Conservation (phyloP, 176 grass and related monocot species). For the Aegilops bicornis region DNA sequence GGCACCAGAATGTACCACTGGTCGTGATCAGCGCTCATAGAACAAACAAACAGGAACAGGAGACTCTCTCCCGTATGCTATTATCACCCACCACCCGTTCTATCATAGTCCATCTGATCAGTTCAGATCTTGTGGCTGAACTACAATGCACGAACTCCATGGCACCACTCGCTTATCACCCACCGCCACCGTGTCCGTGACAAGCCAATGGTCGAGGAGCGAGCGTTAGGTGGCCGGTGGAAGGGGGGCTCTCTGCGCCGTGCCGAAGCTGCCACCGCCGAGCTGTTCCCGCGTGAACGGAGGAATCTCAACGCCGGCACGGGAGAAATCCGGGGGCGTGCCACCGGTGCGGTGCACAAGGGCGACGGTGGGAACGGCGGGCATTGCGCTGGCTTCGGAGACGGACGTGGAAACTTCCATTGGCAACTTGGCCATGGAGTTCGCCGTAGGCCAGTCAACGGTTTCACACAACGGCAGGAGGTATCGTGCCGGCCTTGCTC, state of each 20-base stretch:
- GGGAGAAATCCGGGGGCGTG: not conserved
- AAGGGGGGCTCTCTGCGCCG: too few species aligned
- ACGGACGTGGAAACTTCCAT: not conserved
- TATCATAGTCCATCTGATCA: too few species aligned
- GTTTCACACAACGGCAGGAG: too few species aligned
- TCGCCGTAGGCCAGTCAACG: not conserved
- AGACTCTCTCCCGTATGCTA: too few species aligned
- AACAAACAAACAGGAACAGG: too few species aligned
- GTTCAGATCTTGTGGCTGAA: too few species aligned
- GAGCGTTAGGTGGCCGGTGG: not conserved
- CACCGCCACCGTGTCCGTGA: not conserved
- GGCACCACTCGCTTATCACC: not conserved
- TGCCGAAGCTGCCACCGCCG: not conserved
- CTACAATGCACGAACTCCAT: not conserved
- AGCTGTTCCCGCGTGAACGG: not conserved
- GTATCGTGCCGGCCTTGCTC: too few species aligned
- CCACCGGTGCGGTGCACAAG: not conserved
- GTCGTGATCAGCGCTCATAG: not conserved
- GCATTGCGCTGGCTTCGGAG: too few species aligned
- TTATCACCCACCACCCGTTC: too few species aligned
- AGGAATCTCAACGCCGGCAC: not conserved
- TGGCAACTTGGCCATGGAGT: not conserved
- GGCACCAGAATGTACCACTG: not conserved
- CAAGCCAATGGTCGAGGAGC: not conserved
- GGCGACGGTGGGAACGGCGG: too few species aligned